phyloP scores from a whole-genome alignment of 768 basidiomycete genomes.

The Megacollybia marginata region DNA sequence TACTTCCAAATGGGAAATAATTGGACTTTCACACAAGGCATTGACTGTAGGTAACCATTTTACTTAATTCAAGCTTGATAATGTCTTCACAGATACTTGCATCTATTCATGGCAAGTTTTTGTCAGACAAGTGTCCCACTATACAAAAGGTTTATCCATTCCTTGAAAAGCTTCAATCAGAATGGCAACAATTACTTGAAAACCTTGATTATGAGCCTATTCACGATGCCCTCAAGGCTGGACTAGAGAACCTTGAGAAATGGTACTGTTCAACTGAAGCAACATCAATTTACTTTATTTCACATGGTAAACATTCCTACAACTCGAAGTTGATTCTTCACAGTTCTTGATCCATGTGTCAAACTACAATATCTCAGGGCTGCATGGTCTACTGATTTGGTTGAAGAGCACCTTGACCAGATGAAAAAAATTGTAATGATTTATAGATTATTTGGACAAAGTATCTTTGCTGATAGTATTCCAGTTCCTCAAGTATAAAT shows the following conservation, averaged over 20 bases:
- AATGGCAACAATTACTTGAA: too few species aligned
- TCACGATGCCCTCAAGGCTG: too few species aligned
- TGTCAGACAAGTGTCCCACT: too few species aligned
- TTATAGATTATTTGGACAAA: too few species aligned
- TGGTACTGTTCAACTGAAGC: not conserved
- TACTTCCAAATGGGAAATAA: too few species aligned
- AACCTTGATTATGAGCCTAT: too few species aligned
- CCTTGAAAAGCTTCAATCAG: too few species aligned
- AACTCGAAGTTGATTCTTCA: too few species aligned
- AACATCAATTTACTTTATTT: not conserved
- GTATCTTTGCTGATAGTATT: too few species aligned
- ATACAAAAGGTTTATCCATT: too few species aligned
- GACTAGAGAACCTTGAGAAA: not conserved
- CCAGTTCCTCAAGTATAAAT: not conserved
- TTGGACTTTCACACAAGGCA: constrained; percentile 1
- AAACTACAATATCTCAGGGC: not conserved
- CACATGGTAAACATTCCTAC: not conserved
- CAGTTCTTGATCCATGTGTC: not conserved
- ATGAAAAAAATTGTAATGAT: too few species aligned
- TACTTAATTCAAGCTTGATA: not conserved
- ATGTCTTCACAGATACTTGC: constrained; percentile 3
- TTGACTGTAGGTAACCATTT: not conserved
- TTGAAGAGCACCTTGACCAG: not conserved
- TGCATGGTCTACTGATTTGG: not conserved
- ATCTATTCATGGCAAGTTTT: too few species aligned